Evolutionary conservation across 345 rosid species (phyloP).

Genomic region (Geranium brycei): DNA sequence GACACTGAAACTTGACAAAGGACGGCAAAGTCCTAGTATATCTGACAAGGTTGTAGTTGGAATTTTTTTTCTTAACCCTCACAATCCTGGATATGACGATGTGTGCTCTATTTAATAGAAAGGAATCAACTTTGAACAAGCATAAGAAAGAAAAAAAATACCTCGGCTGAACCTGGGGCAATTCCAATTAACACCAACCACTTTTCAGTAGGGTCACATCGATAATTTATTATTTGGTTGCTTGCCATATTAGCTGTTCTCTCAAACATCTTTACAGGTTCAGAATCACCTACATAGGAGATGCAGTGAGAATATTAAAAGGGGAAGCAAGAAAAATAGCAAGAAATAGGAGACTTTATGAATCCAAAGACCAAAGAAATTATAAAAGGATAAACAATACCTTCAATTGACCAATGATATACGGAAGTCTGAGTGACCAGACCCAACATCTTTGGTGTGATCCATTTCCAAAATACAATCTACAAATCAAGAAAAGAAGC

Average conservation of each 20-base stretch:
- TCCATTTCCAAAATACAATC: constrained; percentile 99
- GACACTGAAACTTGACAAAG: not conserved
- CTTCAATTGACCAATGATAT: constrained; percentile 98
- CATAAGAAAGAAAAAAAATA: constrained; percentile 12
- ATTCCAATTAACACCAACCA: constrained; percentile 97
- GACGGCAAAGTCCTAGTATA: too few relatives aligned
- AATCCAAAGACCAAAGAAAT: not conserved
- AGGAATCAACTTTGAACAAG: not conserved
- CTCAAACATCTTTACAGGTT: constrained; percentile 91
- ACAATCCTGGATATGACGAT: too few relatives aligned
- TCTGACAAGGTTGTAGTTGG: too few relatives aligned
- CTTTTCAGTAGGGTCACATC: constrained; percentile 87
- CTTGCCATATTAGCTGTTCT: constrained; percentile 83
- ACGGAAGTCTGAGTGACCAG: constrained; percentile 77
- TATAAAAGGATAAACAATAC: constrained; percentile 23
- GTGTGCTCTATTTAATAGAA: not conserved
- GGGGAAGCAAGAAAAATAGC: not conserved
- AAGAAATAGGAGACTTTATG: not conserved
- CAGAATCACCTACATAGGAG: constrained; percentile 64
- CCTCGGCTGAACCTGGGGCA: constrained; percentile 98
- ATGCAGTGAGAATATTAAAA: constrained; percentile 5
- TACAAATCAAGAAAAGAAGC: constrained; percentile 16
- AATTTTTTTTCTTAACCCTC: too few relatives aligned
- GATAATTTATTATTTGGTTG: constrained; percentile 94
- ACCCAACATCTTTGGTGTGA: constrained; percentile 83